Conservation (phyloP, 1,284 basidiomycete species). For the Boletus sp. region DNA sequence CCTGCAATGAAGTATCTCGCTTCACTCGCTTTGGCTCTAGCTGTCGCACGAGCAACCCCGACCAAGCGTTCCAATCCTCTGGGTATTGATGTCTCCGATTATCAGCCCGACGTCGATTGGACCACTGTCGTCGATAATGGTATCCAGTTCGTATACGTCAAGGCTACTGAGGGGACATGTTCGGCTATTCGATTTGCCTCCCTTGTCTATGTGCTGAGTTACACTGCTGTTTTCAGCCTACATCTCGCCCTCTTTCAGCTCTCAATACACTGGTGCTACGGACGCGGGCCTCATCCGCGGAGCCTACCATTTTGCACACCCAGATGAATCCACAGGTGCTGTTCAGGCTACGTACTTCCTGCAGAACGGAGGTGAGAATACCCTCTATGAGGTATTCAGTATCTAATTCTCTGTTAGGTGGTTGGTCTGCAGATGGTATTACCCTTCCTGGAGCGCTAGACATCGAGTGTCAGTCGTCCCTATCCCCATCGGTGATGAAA, state of each 20-base stretch:
- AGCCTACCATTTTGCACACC: constrained; percentile 54
- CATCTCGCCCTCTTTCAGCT: constrained; percentile 37
- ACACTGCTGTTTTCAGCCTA: constrained; percentile 24
- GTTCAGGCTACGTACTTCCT: constrained; percentile 56
- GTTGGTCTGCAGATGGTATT: constrained; percentile 57
- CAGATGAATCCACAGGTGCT: constrained; percentile 42
- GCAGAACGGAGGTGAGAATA: constrained; percentile 50
- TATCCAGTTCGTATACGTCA: constrained; percentile 62
- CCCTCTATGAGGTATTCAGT: not conserved
- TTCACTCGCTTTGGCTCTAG: constrained; percentile 15
- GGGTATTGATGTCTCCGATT: constrained; percentile 59
- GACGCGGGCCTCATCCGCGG: constrained; percentile 50
- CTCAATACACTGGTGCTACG: constrained; percentile 48
- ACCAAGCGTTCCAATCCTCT: constrained; percentile 39
- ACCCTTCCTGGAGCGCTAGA: constrained; percentile 68
- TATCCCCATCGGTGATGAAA: not conserved
- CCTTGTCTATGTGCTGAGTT: not conserved
- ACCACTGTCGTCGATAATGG: constrained; percentile 54
- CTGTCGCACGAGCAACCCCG: constrained; percentile 15
- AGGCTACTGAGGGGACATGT: constrained; percentile 69
- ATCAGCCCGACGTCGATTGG: constrained; percentile 57
- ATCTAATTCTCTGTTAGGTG: constrained; percentile 37
- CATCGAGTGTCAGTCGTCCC: constrained; percentile 49
- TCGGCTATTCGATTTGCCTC: constrained; percentile 4
- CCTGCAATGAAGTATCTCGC: constrained; percentile 22